These are phyloP conservation scores for Debaryomyces subglobosus DNA, from an alignment of 1,139 yeast genomes.

Conservation along the genomic window DNA sequence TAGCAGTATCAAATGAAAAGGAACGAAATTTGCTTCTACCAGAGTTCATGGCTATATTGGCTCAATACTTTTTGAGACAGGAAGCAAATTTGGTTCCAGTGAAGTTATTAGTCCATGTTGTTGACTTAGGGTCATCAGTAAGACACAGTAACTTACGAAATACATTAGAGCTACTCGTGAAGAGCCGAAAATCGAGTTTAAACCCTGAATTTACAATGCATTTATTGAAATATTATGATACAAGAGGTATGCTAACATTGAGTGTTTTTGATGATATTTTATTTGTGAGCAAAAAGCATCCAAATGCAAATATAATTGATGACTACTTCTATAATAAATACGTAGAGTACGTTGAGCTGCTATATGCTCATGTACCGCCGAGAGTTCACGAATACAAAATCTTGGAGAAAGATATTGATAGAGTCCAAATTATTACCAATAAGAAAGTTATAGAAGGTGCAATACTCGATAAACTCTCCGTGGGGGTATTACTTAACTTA, in stretches of 20 bases:
- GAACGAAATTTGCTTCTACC: conserved; percentile 22
- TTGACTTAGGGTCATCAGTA: conserved; percentile 28
- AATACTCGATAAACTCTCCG: conserved; percentile 13
- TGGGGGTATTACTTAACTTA: conserved; percentile 19
- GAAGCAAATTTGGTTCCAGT: conserved; percentile 19
- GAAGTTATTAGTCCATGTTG: conserved; percentile 21
- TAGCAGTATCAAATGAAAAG: conserved; percentile 4
- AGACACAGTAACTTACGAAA: conserved; percentile 10
- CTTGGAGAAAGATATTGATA: conserved; percentile 32
- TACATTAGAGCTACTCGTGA: conserved; percentile 10
- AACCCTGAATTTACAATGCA: conserved; percentile 24
- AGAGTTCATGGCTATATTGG: conserved; percentile 29
- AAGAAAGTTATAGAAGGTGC: conserved; percentile 13
- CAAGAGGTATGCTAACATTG: conserved; percentile 20
- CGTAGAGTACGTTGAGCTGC: conserved; percentile 31
- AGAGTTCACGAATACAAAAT: conserved; percentile 40
- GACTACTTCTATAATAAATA: conserved; percentile 25
- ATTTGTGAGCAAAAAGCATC: conserved; percentile 9
- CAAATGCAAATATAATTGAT: conserved; percentile 14
- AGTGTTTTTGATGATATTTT: conserved; percentile 27
- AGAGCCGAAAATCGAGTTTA: conserved; percentile 10
- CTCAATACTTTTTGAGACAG: conserved; percentile 22
- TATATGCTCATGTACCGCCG: conserved; percentile 34
- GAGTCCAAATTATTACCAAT: conserved; percentile 28
- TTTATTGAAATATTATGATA: conserved; percentile 24